Conservation (phyloP, 2,329 filamentous ascomycete genomes). For the Colletotrichum lindemuthianum region DNA sequence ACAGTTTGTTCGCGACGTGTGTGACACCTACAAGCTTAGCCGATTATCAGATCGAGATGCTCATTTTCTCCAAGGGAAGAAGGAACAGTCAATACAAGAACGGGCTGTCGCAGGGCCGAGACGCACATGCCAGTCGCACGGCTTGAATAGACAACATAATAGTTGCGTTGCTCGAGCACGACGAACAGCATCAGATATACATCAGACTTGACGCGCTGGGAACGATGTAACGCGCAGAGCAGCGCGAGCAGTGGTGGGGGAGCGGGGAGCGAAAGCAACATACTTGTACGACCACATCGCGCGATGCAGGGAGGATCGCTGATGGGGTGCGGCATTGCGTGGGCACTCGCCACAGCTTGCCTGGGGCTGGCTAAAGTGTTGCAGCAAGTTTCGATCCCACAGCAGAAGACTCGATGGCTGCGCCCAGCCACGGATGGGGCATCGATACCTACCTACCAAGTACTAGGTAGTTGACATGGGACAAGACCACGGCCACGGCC, state of each 20-base stretch:
- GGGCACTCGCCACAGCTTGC: slow-evolving; percentile 24
- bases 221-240: no score
- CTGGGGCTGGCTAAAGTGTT: not conserved
- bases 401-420: slow-evolving; percentile 27
- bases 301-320: slow-evolving; percentile 7
- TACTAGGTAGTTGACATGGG: no score
- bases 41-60: not conserved
- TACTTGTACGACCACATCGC: not conserved
- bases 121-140: not conserved
- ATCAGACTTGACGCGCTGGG: not conserved
- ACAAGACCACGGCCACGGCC: no score
- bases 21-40: slow-evolving; percentile 7
- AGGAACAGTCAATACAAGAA: no score
- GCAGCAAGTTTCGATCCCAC: slow-evolving; percentile 21
- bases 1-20: not conserved
- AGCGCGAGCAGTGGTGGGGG: not conserved
- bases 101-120: no score
- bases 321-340: slow-evolving; percentile 3
- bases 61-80: not conserved
- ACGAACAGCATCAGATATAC: slow-evolving; percentile 3
- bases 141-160: not conserved
- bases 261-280: not conserved
- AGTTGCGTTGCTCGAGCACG: not conserved
- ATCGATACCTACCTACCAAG: no score
- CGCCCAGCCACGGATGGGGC: slow-evolving; percentile 19